Base-by-base conservation (phyloP, 768 basidiomycete species). In the Pleurotus cornucopiae region DNA sequence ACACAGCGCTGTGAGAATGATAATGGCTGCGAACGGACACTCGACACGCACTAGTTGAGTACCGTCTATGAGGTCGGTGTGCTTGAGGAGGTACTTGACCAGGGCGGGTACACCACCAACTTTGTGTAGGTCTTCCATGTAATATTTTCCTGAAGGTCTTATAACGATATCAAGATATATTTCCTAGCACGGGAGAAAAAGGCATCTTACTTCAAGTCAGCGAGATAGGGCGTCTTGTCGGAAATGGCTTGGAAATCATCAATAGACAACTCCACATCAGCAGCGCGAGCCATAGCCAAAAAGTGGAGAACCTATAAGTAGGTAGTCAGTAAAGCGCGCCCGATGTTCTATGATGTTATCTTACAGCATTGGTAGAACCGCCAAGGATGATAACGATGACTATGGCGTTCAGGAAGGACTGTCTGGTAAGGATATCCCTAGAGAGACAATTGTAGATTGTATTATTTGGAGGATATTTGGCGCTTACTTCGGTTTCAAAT, bases 111-210 rank as follows among this genome's bases (percentile, higher is more conserved):
- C 82, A 56, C 92, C 92, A 25, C 93, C 92, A 57, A 88, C 83
- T 59, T 78, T 83, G 74, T 94, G 92, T 46, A 94, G 78, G 63
- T 95, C 92, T 69, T 93, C 88, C 91, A 94, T 94, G 64, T 87
- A 85, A 69, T 91, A 94, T 72, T 83, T 83, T 21, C 91, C 92
- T 5, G 90, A 91, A 13, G 91, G 90, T 72, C 86, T 87, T 55
- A 46, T 53, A 9, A 26, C 5, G 20, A 23, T 25, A 1, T 45
- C 16, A 39, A 21, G 16, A 39, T 20, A 16, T 9, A n/a, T 41
- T 16, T 40, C 25, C 23, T 44, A 34, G 37, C 6, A 18, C 18
- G 30, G 26, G 44, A 21, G 12, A 14, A 11, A 9, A 9, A 11
- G 49, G 43, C 66, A 67, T 73, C 72, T 56, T 66, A 82, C 83